Percentiles rank a stretch among this genome's conserved stretches.
Evolutionary conservation across 2,329 filamentous ascomycete genomes (phyloP).

Genomic region (Calonectria honghensis): DNA sequence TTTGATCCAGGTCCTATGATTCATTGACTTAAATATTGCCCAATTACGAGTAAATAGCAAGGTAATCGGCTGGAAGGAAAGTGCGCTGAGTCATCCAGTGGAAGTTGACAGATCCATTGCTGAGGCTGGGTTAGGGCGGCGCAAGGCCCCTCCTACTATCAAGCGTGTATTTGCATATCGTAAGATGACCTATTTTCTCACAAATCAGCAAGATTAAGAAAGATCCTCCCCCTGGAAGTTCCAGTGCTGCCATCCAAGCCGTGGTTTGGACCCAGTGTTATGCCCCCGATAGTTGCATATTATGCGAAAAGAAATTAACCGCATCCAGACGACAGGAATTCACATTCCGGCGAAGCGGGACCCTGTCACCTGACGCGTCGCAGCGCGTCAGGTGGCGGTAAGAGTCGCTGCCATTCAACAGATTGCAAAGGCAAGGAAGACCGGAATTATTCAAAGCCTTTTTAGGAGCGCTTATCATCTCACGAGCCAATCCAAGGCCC

Average conservation of each 20-base stretch:
- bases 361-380: slow-evolving; percentile 9
- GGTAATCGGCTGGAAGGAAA: not conserved
- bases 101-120: not conserved
- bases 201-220: not conserved
- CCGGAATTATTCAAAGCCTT: not conserved
- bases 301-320: slow-evolving; percentile 9
- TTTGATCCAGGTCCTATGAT: no score
- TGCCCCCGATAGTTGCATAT: slow-evolving; percentile 7
- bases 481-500: not conserved
- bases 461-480: not conserved
- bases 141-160: not conserved
- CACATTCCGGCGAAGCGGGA: slow-evolving; percentile 17
- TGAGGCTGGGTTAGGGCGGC: not conserved
- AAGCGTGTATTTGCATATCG: slow-evolving; percentile 6
- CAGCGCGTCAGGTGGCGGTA: not conserved
- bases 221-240: not conserved
- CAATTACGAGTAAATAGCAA: no score
- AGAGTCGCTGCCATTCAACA: not conserved
- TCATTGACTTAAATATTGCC: not conserved
- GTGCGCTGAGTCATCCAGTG: not conserved
- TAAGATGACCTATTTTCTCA: no score
- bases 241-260: no score
- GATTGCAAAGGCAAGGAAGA: not conserved
- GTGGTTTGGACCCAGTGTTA: not conserved
- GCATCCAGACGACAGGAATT: slow-evolving; percentile 6